A percentile compares a stretch with the other conserved stretches of the same genome.
phyloP scores from a whole-genome alignment of 176 grass and related monocot genomes.

The Rhynchospora breviuscula region DNA sequence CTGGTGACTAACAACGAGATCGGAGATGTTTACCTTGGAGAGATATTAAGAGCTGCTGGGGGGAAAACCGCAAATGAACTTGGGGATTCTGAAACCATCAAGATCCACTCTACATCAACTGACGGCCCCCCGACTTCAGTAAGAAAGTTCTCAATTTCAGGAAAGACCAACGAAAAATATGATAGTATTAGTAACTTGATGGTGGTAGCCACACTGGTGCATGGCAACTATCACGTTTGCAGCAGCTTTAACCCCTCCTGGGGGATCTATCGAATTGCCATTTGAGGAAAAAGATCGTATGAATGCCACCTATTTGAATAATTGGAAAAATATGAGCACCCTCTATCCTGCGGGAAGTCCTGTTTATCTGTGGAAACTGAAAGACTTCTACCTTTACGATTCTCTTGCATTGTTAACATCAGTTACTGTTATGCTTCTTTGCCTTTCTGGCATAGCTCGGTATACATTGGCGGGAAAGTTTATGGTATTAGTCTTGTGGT shows the following conservation, averaged over 20 bases:
- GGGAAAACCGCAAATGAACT: neutral
- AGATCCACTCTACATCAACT: neutral
- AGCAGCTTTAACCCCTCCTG: neutral
- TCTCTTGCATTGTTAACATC: neutral
- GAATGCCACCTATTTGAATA: neutral
- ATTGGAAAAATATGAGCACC: neutral
- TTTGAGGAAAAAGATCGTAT: neutral
- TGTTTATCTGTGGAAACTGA: neutral
- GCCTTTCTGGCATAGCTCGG: neutral
- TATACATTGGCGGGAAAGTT: neutral
- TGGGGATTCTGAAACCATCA: neutral
- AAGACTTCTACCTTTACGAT: neutral
- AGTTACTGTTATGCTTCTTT: neutral
- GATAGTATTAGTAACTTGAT: neutral
- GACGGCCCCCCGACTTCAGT: neutral
- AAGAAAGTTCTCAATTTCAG: neutral
- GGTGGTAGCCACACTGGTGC: neutral
- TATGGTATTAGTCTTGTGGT: neutral
- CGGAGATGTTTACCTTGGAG: neutral
- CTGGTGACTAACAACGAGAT: neutral
- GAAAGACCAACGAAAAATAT: neutral
- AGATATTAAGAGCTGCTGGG: conserved; percentile 1
- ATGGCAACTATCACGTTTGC: neutral
- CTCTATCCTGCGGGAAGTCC: neutral
- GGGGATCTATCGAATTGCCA: neutral